phyloP scores from a whole-genome alignment of 2,329 filamentous ascomycete genomes.

The Microsporum audouinii region DNA sequence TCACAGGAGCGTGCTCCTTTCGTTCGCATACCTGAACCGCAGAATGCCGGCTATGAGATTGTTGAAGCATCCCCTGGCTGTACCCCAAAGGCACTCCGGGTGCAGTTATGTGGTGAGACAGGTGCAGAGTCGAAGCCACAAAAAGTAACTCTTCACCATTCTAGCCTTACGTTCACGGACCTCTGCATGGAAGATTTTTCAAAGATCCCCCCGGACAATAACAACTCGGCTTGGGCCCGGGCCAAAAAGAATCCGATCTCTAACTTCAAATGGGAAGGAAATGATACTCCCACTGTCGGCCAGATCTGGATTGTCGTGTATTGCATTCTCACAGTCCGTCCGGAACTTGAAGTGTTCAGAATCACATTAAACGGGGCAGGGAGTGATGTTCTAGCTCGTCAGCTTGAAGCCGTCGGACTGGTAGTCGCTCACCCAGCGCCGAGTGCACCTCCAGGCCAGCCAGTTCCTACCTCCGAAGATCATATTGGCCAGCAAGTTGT shows the following conservation, averaged over 20 bases:
- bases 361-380: conserved; percentile 23
- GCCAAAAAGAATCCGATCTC: conserved; percentile 23
- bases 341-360: conserved; percentile 26
- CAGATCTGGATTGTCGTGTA: conserved; percentile 34
- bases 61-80: conserved; percentile 7
- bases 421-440: conserved; percentile 32
- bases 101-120: conserved; percentile 14
- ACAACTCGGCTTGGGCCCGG: conserved; percentile 33
- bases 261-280: conserved; percentile 24
- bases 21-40: conserved; percentile 17
- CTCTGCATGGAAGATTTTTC: conserved; percentile 16
- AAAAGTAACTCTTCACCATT: conserved; percentile 15
- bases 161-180: conserved; percentile 23
- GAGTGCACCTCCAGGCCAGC: conserved; percentile 10
- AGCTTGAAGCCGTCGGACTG: conserved; percentile 31
- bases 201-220: conserved; percentile 17
- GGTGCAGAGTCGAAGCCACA: conserved; percentile 9
- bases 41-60: conserved; percentile 17
- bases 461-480: conserved; percentile 22
- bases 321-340: conserved; percentile 25
- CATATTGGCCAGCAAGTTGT: conserved; percentile 37
- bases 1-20: conserved; percentile 9
- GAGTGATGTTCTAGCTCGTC: conserved; percentile 19
- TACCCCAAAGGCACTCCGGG: conserved; percentile 10
- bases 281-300: conserved; percentile 22